Evolutionary conservation across 495 filamentous ascomycete genomes (phyloP), one percentile per base, ranked within the genome.

Genomic region (Evernia prunastri): DNA sequence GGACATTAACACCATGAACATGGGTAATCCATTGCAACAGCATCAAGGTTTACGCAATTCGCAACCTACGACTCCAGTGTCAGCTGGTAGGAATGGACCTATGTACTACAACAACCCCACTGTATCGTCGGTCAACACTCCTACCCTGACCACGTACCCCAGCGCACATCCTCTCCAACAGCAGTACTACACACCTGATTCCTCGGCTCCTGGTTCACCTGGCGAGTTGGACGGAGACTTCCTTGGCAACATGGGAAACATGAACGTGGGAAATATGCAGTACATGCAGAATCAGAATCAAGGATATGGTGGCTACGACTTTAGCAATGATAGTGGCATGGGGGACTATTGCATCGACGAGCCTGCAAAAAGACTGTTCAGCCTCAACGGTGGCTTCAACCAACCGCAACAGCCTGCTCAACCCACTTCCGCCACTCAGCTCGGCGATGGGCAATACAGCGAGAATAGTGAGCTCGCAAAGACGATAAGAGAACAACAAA

Each of bases 61-160:
- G 9, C 88, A 89, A 69, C 94, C 95, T 5, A 84, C 89, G 23
- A 97, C 94, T 15, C 94, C 94, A 2, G 86, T 90, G 20, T 82
- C 87, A 36, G 82, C 84, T 31, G 82, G 79, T 63, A 87, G 89
- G 68, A 72, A 82, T 61, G 82, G 84, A 35, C 69, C 83, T 66
- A 77, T 79, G 31, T 86, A 95, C 73, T 89, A 92, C 71, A 90
- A 96, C 71, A 97, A 97, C 70, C 94, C 94, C 31, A 97, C 92
- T 0, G 90, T 97, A n/a, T 96, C 94, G 15, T 96, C 92, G 42
- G 92, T 96, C 60, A 97, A 97, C 70, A 96, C 92, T 5, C 94
- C 92, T 0, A 96, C 92, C 15, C 78, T 97, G 61, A 86, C 81
- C 64, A 87, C 87, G 10, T 78, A 82, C 62, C 85, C 87, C 37